Base-by-base conservation (phyloP, 2,329 filamentous ascomycete genomes). In the Pseudocercospora macadamiae region DNA sequence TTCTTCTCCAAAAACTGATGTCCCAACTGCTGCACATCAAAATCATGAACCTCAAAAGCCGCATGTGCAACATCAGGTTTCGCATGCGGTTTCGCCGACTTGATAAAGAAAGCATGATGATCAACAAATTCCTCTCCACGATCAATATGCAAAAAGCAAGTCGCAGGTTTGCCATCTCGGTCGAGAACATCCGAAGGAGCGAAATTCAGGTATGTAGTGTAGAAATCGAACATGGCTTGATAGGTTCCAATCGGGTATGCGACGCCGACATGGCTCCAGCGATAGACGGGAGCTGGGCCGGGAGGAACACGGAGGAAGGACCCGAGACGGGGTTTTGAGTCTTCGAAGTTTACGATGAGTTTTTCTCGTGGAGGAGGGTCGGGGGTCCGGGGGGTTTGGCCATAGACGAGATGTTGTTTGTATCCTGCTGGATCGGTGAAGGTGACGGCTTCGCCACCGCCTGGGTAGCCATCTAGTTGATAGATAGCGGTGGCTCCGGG, bases 31-130 rank as follows among this genome's bases (percentile, higher is more conserved):
- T 90, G 88, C 4, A 84, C 83, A 69, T 90, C 88, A 66, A 88
- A 89, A 70, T 90, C 86, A 66, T 88, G 83, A 7, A 88, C 86
- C 73, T 90, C 88, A 64, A 87, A 90, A 3, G 80, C 84, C 18
- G 82, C 83, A 74, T 90, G 88, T 69, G 90, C 87, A 2, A 89
- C 81, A 69, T 87, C 84, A 0, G 68, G 66, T n/a, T 76, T 73
- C 54, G 66, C 62, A 16, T 12, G 21, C n/a, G 47, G 47, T 18
- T 51, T 51, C 3, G 25, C 26, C 3, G 6, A 18, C 61, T 71
- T 69, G 59, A 84, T 74, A 73, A 84, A 83, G 55, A 85, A 79
- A 1, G 71, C 74, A 66, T 86, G 83, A 66, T 86, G 82, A 64
- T 86, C 83, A 0, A 75, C 74, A 60, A 74, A 78, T 1, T 72